These are phyloP conservation scores for Fusarium tupiense DNA, from an alignment of 2,329 filamentous ascomycete genomes.

Conservation along the genomic window DNA sequence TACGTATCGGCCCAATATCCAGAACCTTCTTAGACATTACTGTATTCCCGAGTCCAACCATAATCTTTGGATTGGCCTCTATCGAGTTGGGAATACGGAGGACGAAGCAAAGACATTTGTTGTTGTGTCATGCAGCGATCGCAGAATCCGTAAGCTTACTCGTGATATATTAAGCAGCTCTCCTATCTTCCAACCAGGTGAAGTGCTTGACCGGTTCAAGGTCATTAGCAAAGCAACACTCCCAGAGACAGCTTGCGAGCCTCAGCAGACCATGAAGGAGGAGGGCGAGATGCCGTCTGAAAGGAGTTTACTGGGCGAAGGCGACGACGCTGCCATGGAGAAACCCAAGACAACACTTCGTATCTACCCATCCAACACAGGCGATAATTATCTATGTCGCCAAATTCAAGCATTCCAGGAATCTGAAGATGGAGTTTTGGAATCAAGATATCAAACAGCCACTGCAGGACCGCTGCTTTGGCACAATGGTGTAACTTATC, in stretches of 20 bases:
- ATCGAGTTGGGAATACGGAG: rapidly evolving
- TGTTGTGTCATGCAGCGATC: rapidly evolving
- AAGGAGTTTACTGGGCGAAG: too few relatives aligned
- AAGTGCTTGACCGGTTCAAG: rapidly evolving
- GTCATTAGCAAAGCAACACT: neutral
- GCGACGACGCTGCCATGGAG: too few relatives aligned
- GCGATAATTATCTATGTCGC: too few relatives aligned
- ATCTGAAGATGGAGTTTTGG: too few relatives aligned
- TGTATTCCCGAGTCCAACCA: neutral
- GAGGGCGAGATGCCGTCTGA: too few relatives aligned
- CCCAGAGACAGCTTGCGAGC: neutral
- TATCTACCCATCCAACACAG: too few relatives aligned
- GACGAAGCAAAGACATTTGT: neutral
- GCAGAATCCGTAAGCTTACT: rapidly evolving
- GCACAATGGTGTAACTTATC: too few relatives aligned
- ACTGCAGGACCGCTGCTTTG: too few relatives aligned
- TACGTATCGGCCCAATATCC: rapidly evolving
- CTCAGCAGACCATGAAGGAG: rapidly evolving
- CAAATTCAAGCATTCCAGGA: too few relatives aligned
- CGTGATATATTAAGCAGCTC: rapidly evolving
- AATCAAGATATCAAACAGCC: too few relatives aligned
- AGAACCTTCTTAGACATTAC: neutral
- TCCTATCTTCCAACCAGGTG: neutral
- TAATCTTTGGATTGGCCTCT: rapidly evolving
- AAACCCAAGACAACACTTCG: too few relatives aligned